Evolutionary conservation across 352 stramenopile species (phyloP).

Genomic region (Halophytophthora batemanensis): DNA sequence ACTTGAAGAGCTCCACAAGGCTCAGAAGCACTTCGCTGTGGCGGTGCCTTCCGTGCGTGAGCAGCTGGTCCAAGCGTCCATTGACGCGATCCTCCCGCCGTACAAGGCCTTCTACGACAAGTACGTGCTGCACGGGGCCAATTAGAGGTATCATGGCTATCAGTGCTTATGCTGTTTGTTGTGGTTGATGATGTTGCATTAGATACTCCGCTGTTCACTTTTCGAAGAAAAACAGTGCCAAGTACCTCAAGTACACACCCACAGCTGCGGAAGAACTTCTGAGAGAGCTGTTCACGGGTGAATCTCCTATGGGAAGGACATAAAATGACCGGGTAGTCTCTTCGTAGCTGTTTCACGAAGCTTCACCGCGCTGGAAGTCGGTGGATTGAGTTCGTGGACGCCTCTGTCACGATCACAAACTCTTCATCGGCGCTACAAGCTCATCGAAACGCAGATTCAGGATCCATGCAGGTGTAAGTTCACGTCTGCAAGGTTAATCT

Average conservation of each 20-base stretch:
- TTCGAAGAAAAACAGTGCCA: slow-evolving; percentile 89
- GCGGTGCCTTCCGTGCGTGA: slow-evolving; percentile 84
- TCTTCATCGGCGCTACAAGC: slow-evolving; percentile 43
- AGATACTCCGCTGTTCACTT: slow-evolving; percentile 90
- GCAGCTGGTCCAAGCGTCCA: slow-evolving; percentile 80
- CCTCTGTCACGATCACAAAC: slow-evolving; percentile 71
- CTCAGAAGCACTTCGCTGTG: slow-evolving; percentile 77
- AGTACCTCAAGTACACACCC: slow-evolving; percentile 88
- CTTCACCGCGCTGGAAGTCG: slow-evolving; percentile 35
- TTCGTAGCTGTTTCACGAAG: slow-evolving; percentile 10
- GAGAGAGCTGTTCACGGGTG: slow-evolving; percentile 75
- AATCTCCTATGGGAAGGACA: slow-evolving; percentile 24
- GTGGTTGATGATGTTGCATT: slow-evolving; percentile 1
- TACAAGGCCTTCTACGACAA: slow-evolving; percentile 93
- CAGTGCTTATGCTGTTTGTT: slow-evolving; percentile 4
- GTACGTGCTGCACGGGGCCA: slow-evolving; percentile 24
- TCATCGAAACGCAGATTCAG: not conserved
- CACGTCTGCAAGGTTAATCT: not conserved
- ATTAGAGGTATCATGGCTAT: not conserved
- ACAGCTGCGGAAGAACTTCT: slow-evolving; percentile 79
- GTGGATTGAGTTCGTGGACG: slow-evolving; percentile 71
- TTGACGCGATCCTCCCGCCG: slow-evolving; percentile 77
- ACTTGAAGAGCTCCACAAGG: slow-evolving; percentile 66
- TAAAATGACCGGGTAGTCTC: slow-evolving; percentile 15
- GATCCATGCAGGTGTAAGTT: not conserved